Conservation (phyloP, 2,329 filamentous ascomycete species). For the Apiospora pterosperma region DNA sequence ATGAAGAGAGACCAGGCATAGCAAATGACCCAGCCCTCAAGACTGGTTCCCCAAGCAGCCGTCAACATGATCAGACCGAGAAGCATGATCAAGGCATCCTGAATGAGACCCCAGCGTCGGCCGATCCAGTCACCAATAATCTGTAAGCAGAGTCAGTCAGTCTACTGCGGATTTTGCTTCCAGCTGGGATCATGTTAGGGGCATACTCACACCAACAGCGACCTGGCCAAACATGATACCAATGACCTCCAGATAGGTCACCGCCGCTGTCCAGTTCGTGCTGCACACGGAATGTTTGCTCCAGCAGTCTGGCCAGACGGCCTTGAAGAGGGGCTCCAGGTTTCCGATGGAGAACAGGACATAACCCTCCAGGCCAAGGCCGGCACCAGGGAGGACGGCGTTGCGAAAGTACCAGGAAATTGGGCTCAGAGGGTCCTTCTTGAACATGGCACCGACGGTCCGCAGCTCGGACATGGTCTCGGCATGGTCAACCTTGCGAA, state of each 20-base stretch:
- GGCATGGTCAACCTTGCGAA: conserved; percentile 66
- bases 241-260: conserved; percentile 88
- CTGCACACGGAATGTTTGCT: conserved; percentile 60
- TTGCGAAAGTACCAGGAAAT: conserved; percentile 85
- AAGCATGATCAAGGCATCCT: conserved; percentile 94
- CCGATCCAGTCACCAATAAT: conserved; percentile 72
- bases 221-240: conserved; percentile 96
- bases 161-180: background rate
- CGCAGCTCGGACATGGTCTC: conserved; percentile 67
- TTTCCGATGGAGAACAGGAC: conserved; percentile 97
- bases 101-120: conserved; percentile 91
- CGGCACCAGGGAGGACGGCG: conserved; percentile 88
- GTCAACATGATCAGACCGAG: conserved; percentile 88
- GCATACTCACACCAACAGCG: conserved; percentile 67
- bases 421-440: conserved; percentile 80
- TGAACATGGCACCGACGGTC: conserved; percentile 74
- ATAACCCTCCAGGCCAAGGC: conserved; percentile 90
- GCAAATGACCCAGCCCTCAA: conserved; percentile 96
- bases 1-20: conserved; percentile 95
- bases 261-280: conserved; percentile 74
- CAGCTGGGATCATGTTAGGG: conserved; percentile 3
- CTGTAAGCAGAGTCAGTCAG: conserved; percentile 25
- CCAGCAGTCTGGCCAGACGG: conserved; percentile 80
- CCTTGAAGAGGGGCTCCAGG: conserved; percentile 75
- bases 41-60: conserved; percentile 79